Percentiles rank a stretch among this genome's conserved stretches.
These are phyloP conservation scores for Delonix regia DNA, from an alignment of 306 rosid genomes.

Conservation along the genomic window DNA sequence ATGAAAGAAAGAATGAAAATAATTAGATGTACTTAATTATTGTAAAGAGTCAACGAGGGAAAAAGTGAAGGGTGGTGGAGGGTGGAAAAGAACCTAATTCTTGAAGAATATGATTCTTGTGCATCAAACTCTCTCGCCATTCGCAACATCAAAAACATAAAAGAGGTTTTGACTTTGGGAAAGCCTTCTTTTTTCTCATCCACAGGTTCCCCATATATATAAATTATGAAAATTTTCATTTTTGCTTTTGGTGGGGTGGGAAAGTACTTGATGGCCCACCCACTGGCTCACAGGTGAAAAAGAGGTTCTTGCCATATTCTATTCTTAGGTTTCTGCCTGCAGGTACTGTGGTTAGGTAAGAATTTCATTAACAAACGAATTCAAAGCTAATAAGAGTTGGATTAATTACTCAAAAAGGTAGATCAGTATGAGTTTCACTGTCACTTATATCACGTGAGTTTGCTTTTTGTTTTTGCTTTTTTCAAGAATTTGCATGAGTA, in stretches of 20 bases:
- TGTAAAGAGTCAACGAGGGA: constrained; percentile 56
- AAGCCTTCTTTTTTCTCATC: constrained; percentile 44
- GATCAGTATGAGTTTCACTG: no score
- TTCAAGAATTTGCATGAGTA: no score
- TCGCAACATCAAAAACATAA: constrained; percentile 42
- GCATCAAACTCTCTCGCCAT: constrained; percentile 54
- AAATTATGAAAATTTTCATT: constrained; percentile 37
- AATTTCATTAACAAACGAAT: constrained; percentile 13
- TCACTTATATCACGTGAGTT: no score
- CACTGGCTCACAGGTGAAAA: constrained; percentile 38
- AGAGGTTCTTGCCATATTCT: constrained; percentile 22
- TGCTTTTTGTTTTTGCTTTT: no score
- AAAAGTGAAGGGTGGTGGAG: constrained; percentile 51
- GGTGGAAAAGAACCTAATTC: constrained; percentile 56
- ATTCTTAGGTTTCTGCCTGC: constrained; percentile 35
- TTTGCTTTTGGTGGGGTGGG: constrained; percentile 36
- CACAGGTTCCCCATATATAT: constrained; percentile 41
- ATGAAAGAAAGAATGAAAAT: neutral
- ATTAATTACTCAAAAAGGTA: neutral
- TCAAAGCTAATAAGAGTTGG: neutral
- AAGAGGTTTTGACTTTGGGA: constrained; percentile 50
- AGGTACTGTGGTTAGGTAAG: constrained; percentile 20
- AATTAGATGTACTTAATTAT: constrained; percentile 42
- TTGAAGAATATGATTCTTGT: constrained; percentile 55
- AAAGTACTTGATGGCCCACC: constrained; percentile 46